Percentiles rank a stretch among this genome's conserved stretches.
phyloP scores from a whole-genome alignment of 805 yeast species.

The Nakazawaea laoshanensis region DNA sequence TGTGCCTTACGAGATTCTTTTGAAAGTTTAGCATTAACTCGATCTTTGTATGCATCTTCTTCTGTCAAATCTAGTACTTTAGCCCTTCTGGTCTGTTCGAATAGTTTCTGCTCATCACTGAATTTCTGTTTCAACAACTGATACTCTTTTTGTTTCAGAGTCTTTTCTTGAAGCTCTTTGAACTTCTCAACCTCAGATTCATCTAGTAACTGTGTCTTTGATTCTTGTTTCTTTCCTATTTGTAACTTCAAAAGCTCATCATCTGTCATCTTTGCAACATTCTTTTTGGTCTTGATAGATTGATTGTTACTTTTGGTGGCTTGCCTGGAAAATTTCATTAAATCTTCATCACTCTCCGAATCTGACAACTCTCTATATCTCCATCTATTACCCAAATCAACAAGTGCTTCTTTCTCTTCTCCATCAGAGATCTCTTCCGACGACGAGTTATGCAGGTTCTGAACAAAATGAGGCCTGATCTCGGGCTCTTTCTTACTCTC shows the following conservation, averaged over 20 bases:
- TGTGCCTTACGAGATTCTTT: slow-evolving; percentile 1
- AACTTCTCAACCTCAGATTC: slow-evolving; percentile 17
- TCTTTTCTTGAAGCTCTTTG: slow-evolving; percentile 14
- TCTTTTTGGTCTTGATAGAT: neutral
- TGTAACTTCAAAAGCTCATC: slow-evolving; percentile 8
- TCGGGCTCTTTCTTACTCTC: slow-evolving; percentile 3
- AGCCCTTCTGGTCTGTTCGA: neutral
- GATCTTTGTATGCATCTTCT: slow-evolving; percentile 13
- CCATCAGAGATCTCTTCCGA: neutral
- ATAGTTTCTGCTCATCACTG: slow-evolving; percentile 7
- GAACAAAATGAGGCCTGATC: slow-evolving; percentile 9
- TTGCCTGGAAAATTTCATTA: neutral
- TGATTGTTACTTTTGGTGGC: neutral
- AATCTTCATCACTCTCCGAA: neutral
- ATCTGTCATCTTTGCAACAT: slow-evolving; percentile 2
- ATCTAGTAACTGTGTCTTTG: slow-evolving; percentile 11
- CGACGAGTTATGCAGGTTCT: slow-evolving; percentile 1
- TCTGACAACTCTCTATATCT: slow-evolving; percentile 17
- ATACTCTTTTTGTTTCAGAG: slow-evolving; percentile 15
- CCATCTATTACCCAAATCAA: slow-evolving; percentile 19
- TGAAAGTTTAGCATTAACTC: slow-evolving; percentile 12
- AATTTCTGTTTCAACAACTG: slow-evolving; percentile 12
- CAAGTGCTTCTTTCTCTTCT: slow-evolving; percentile 1
- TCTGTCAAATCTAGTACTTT: slow-evolving; percentile 11
- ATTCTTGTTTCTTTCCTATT: slow-evolving; percentile 5